Evolutionary conservation across 768 basidiomycete species (phyloP), one percentile per base, ranked within the genome.

Genomic region (Tylopilus subfusipes): DNA sequence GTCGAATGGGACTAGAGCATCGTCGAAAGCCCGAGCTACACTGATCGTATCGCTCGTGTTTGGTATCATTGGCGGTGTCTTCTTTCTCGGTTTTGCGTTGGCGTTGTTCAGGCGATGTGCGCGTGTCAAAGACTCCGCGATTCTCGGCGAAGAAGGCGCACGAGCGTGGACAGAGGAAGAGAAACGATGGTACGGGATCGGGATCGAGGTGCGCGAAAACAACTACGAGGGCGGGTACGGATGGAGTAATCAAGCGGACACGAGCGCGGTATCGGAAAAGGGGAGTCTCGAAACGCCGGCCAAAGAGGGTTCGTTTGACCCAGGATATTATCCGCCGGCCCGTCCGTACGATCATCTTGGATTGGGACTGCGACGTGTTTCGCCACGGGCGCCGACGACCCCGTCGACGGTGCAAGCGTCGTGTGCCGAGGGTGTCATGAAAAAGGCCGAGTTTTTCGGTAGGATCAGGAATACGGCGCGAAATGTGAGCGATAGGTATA

Each of bases 391-490:
- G 40, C 81, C 78, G 50, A 73, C 76, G 14, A 78, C 73, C 40
- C 54, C 68, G 48, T 56, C 57, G 58, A 67, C 63, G 57, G 62
- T 67, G 59, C 62, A 71, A 29, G 63, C 62, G 3, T 65, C 64
- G 30, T 70, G 67, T 47, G 48, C 76, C 53, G 78, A 84, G 9
- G 80, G 77, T 10, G 75, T 85, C 36, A 83, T 88, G 78, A 84
- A 78, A 65, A 90, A 89, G 67, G 76, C 73, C 18, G 85, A 88
- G 63, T 89, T 90, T 63, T 59, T 89, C 49, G 76, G 77, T n/a
- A 79, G 74, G 65, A 76, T 90, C 40, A 79, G 74, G 57, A 76
- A 82, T 45, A 85, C 85, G 3, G 82, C 86, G 31, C 76, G 88
- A 52, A 78, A 82, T 42, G 86, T 88, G 56, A 88, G 87, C 72